These are phyloP conservation scores for Desmodesmus armatus DNA, from an alignment of 139 green algal genomes.

Conservation along the genomic window DNA sequence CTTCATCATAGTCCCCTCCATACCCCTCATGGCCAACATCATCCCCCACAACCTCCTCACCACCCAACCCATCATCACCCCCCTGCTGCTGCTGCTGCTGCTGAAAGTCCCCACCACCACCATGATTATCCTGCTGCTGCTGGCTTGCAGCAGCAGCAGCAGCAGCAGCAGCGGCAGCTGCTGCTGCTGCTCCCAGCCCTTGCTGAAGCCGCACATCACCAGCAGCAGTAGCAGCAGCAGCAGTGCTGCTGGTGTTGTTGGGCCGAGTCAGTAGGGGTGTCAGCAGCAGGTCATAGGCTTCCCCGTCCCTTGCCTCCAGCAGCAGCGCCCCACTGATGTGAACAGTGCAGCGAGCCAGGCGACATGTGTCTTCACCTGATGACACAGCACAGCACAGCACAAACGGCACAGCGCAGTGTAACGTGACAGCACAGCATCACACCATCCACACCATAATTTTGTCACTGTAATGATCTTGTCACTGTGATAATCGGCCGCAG, in stretches of 20 bases:
- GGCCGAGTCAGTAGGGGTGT: neutral
- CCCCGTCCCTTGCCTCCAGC: constrained; percentile 73
- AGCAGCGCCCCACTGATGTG: constrained; percentile 86
- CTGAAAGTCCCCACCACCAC: neutral
- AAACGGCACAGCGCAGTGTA: no score
- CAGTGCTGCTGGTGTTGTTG: neutral
- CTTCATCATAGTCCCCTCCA: constrained; percentile 42
- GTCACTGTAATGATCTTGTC: no score
- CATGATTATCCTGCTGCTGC: neutral
- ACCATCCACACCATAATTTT: no score
- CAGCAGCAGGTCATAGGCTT: constrained; percentile 68
- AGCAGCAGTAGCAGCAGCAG: no score
- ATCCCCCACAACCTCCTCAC: constrained; percentile 42
- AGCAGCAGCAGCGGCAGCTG: constrained; percentile 36
- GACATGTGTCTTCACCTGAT: no score
- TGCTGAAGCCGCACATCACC: neutral
- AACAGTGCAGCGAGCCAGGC: constrained; percentile 73
- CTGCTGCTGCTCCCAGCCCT: constrained; percentile 30
- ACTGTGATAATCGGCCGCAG: no score
- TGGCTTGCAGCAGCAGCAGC: neutral
- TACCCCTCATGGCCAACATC: constrained; percentile 22
- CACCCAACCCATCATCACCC: neutral
- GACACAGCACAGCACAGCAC: no score
- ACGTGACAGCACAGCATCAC: no score
- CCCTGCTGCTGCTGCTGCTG: neutral